Evolutionary conservation across 768 basidiomycete species (phyloP), one percentile per base, ranked within the genome.

Genomic region (Leccinum longicurvipes): DNA sequence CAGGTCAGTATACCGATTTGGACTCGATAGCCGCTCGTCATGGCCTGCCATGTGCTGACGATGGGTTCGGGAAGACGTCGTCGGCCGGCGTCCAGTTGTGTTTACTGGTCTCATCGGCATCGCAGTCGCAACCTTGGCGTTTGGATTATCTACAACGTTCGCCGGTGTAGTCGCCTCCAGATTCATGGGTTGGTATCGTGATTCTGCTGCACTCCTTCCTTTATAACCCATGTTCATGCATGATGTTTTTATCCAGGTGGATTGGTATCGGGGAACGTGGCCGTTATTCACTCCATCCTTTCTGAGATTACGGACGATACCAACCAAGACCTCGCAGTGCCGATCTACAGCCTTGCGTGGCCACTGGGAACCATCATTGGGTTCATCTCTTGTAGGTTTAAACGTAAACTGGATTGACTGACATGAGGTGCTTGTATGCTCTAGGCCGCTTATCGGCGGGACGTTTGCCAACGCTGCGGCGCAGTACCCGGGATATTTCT

Each of bases 81-180:
- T 85, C 7, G 86, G 87, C 6, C 76, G 86, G 6, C 77, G 81
- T 25, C 86, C 86, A 12, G 78, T 87, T 25, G 78, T 87, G 17
- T 72, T 86, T 29, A 55, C 72, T 0, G 83, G 84, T 15, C 76
- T 77, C 24, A 21, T 77, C 1, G 83, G 83, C 6, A 76, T 83
- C 23, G 79, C 79, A 2, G 51, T 82, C 12, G 73, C 81, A 9
- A 84, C 81, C 3, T 50, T 77, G 3, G 62, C 76, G 5, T 78
- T 87, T 53, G 86, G 86, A 0, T 61, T 87, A 12, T 85, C 85
- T 4, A 75, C 70, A 15, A 79, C 74, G 19, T 72, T 88, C 9
- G 49, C 64, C 7, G 71, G 75, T 5, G 71, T 85, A n/a, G 61
- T 88, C 8, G 61, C 79, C 17, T 76, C 77, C 9, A 77, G 86